These are phyloP conservation scores for Saccharomyces kudriavzevii DNA, from an alignment of 805 yeast species.

Conservation along the genomic window DNA sequence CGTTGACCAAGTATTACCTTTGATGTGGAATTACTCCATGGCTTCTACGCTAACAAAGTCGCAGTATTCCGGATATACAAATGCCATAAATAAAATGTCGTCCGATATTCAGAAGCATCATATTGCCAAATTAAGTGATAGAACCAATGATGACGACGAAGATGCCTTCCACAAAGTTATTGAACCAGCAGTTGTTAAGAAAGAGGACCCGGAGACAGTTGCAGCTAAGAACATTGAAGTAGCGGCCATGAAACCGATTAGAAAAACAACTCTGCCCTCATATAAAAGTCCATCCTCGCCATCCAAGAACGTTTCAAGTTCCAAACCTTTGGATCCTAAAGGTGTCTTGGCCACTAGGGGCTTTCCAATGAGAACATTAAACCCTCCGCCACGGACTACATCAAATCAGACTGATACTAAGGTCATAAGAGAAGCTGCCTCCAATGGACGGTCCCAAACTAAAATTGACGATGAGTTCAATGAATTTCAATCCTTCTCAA, in stretches of 20 bases:
- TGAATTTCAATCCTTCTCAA: not conserved
- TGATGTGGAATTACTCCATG: constrained; percentile 43
- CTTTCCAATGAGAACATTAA: not conserved
- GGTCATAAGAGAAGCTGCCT: not conserved
- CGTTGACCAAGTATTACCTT: constrained; percentile 48
- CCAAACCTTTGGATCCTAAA: not conserved
- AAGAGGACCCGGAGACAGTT: constrained; percentile 19
- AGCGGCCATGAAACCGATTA: constrained; percentile 24
- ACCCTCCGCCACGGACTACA: not conserved
- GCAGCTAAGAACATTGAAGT: constrained; percentile 17
- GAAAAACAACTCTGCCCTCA: not conserved
- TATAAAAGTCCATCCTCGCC: not conserved
- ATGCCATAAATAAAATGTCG: constrained; percentile 36
- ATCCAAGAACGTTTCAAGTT: not conserved
- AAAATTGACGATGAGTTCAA: not conserved
- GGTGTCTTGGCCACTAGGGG: not conserved
- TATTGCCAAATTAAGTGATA: constrained; percentile 27
- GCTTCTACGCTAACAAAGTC: constrained; percentile 35
- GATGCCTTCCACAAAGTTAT: constrained; percentile 23
- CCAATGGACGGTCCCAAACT: not conserved
- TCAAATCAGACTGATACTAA: not conserved
- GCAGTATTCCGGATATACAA: constrained; percentile 36
- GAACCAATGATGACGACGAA: constrained; percentile 13
- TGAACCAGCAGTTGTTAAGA: constrained; percentile 8
- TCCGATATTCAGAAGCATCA: constrained; percentile 39